Evolutionary conservation across 2,329 filamentous ascomycete genomes (phyloP).

Genomic region (Penicillium nordicum): DNA sequence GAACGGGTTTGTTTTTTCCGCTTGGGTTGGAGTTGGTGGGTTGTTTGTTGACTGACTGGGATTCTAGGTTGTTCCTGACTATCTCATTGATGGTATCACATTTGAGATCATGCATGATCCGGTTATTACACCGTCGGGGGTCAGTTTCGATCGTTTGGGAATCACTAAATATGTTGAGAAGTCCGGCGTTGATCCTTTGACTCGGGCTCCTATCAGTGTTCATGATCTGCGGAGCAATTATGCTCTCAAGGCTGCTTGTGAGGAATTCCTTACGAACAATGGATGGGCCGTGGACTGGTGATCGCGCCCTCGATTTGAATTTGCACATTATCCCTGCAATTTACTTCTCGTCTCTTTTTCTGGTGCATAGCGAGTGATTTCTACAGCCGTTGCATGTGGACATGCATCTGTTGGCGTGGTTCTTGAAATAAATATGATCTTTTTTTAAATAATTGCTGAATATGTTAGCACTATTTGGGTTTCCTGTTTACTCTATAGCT

Average conservation of each 20-base stretch:
- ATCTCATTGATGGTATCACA: conserved; percentile 48
- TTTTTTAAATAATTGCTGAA: not conserved
- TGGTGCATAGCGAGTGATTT: conserved; percentile 20
- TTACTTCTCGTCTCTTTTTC: not conserved
- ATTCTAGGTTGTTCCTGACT: conserved; percentile 45
- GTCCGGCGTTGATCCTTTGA: conserved; percentile 74
- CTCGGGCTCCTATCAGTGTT: conserved; percentile 66
- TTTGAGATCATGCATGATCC: conserved; percentile 53
- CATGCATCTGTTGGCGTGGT: not conserved
- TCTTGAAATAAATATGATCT: not conserved
- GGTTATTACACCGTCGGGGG: conserved; percentile 66
- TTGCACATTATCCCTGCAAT: not conserved
- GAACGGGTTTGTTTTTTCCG: conserved; percentile 38
- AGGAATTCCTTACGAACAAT: conserved; percentile 79
- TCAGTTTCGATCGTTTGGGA: conserved; percentile 82
- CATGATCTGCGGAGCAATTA: conserved; percentile 78
- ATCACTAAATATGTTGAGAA: conserved; percentile 82
- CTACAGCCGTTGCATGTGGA: not conserved
- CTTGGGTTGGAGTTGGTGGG: not conserved
- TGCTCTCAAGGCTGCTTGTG: conserved; percentile 74
- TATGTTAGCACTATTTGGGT: not conserved
- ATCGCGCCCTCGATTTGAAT: conserved; percentile 3
- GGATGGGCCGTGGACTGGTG: conserved; percentile 93
- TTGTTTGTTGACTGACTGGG: conserved; percentile 10
- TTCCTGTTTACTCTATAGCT: not conserved